Base-by-base conservation (phyloP, 768 basidiomycete species). In the Amanita pseudoporphyria region DNA sequence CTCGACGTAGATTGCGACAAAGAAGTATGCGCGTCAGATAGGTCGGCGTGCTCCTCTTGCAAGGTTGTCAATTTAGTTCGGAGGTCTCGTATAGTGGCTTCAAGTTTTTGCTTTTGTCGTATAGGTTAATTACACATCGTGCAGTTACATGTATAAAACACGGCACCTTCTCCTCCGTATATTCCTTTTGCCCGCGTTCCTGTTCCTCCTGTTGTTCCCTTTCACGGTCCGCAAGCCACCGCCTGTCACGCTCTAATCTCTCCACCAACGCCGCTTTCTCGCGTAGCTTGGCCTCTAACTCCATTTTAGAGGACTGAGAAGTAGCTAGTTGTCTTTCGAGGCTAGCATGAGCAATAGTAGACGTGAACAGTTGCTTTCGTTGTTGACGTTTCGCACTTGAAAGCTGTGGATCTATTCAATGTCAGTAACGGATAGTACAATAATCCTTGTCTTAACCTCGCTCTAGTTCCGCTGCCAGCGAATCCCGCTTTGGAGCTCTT, bases 161-260 rank as follows among this genome's bases (percentile, higher is more conserved):
- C 36, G 18, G 16, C 44, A 86, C 87, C 73, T 81, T 84, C 53
- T 82, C 80, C 51, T 76, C 72, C 3, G 73, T 71, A 46, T 67
- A 65, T 32, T 72, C 72, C 3, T 58, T 62, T 13, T 74, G 68
- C 48, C 85, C 78, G 9, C 61, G 62, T 50, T 86, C 81, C 62
- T 78, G 84, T 62, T 82, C 83, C 51, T 81, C 78, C 19, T 77
- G 67, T 53, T 87, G 84, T 32, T 81, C 77, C 43, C 73, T 68
- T 60, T 88, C 87, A 3, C 81, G 64, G 53, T 87, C 84, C 0
- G 81, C 68, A 44, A 87, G 71, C 69, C 72, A 87, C 14, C 83
- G 67, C 32, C 86, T 67, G 58, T 90, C 87, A 14, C 75, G 67
- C 57, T 88, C 84, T 9, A 91, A 69, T 38, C 78, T 67, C 37